phyloP scores from a whole-genome alignment of 352 stramenopile species.

The Phytophthora palmivora region DNA sequence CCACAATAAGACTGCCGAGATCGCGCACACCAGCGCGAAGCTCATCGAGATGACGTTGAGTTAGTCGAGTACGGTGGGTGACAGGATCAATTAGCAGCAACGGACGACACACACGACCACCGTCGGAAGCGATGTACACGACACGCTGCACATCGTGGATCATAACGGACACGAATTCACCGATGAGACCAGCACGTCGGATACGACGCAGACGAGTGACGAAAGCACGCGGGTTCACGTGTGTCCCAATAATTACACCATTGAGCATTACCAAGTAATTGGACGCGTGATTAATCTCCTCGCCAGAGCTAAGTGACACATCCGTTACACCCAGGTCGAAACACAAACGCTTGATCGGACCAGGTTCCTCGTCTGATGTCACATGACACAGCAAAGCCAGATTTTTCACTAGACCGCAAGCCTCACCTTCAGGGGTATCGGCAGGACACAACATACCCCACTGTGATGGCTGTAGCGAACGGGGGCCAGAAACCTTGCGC shows the following conservation, averaged over 20 bases:
- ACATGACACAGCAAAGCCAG: slow-evolving; percentile 98
- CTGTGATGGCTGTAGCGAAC: slow-evolving; percentile 98
- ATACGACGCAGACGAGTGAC: slow-evolving; percentile 88
- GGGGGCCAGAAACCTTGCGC: slow-evolving; percentile 97
- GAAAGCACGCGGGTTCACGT: slow-evolving; percentile 92
- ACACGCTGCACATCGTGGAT: slow-evolving; percentile 97
- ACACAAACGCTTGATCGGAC: slow-evolving; percentile 95
- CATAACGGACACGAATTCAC: slow-evolving; percentile 99
- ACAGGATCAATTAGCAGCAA: slow-evolving; percentile 94
- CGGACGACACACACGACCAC: slow-evolving; percentile 97
- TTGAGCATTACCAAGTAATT: slow-evolving; percentile 99
- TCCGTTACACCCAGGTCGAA: slow-evolving; percentile 98
- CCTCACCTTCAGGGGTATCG: slow-evolving; percentile 99
- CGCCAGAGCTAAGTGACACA: slow-evolving; percentile 93
- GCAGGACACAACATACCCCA: slow-evolving; percentile 99
- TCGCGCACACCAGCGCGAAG: slow-evolving; percentile 79
- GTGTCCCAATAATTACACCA: slow-evolving; percentile 97
- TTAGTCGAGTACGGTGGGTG: slow-evolving; percentile 93
- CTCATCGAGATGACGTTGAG: slow-evolving; percentile 95
- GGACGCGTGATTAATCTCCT: slow-evolving; percentile 96
- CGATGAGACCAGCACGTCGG: slow-evolving; percentile 85
- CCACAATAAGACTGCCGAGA: slow-evolving; percentile 87
- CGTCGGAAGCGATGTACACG: slow-evolving; percentile 99
- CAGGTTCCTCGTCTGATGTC: slow-evolving; percentile 91
- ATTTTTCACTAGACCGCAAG: slow-evolving; percentile 99